Evolutionary conservation across 257 asterid genomes (phyloP).

Genomic region (Schizonepeta tenuifolia): DNA sequence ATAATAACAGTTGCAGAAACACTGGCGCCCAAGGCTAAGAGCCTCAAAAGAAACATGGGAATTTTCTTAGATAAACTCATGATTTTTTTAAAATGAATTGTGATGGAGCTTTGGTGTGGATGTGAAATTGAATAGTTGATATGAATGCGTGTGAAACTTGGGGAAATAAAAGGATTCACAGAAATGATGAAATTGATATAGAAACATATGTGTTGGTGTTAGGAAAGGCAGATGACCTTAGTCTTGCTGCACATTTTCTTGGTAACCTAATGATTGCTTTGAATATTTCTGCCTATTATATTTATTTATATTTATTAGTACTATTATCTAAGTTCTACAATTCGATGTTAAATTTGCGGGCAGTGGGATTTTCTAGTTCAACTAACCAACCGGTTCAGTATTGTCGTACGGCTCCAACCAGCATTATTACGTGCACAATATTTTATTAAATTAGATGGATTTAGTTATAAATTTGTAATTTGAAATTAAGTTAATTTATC

Average conservation of each 20-base stretch:
- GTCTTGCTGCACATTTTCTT: slow-evolving; percentile 40
- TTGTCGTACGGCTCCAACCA: slow-evolving; percentile 13
- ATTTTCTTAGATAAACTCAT: slow-evolving; percentile 57
- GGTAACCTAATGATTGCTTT: slow-evolving; percentile 61
- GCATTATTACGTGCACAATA: slow-evolving; percentile 9
- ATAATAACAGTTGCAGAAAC: slow-evolving; percentile 57
- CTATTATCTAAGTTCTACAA: too few relatives aligned
- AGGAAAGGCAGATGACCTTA: slow-evolving; percentile 63
- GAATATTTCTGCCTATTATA: slow-evolving; percentile 14
- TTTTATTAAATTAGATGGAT: not conserved
- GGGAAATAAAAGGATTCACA: slow-evolving; percentile 17
- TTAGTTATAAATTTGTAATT: not conserved
- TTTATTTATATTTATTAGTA: not conserved
- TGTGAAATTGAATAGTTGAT: not conserved
- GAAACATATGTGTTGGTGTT: slow-evolving; percentile 27
- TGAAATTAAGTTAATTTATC: not conserved
- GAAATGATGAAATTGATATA: not conserved
- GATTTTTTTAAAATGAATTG: not conserved
- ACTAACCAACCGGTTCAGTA: not conserved
- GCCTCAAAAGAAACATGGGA: slow-evolving; percentile 62
- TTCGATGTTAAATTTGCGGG: not conserved
- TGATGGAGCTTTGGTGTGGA: not conserved
- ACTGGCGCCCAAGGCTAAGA: slow-evolving; percentile 69
- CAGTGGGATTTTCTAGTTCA: not conserved
- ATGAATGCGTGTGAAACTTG: not conserved